A percentile compares a stretch with the other conserved stretches of the same genome.
Evolutionary conservation across 176 grass and related monocot species (phyloP).

Genomic region (Coix lacrymajobi): DNA sequence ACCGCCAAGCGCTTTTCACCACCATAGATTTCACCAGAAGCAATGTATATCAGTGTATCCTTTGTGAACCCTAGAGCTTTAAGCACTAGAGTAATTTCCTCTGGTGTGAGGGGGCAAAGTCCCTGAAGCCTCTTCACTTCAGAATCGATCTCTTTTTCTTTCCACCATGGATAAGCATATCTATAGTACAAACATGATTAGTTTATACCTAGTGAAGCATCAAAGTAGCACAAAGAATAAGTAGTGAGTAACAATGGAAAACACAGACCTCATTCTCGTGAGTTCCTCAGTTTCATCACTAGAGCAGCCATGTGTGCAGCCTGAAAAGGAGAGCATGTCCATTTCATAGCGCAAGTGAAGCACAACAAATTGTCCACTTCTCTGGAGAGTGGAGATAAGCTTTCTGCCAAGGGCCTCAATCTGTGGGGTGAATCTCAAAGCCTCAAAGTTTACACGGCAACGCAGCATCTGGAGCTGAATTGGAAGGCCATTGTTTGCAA

Average conservation of each 20-base stretch:
- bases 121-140: conserved; percentile 82
- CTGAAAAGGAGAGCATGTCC: conserved; percentile 98
- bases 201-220: conserved; percentile 2
- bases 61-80: conserved; percentile 71
- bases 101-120: conserved; percentile 92
- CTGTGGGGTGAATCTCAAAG: conserved; percentile 86
- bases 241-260: neutral
- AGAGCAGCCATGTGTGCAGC: conserved; percentile 95
- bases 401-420: conserved; percentile 84
- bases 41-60: conserved; percentile 94
- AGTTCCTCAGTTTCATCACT: conserved; percentile 64
- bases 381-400: conserved; percentile 63
- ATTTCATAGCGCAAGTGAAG: conserved; percentile 97
- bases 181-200: conserved; percentile 25
- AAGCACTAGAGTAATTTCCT: conserved; percentile 80
- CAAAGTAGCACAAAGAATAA: neutral
- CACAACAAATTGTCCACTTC: conserved; percentile 76
- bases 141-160: conserved; percentile 94
- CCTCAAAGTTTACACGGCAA: conserved; percentile 82
- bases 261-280: conserved; percentile 79
- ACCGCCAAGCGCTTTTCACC: conserved; percentile 69
- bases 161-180: conserved; percentile 99
- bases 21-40: conserved; percentile 94
- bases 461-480: conserved; percentile 68
- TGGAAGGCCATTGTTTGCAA: conserved; percentile 89